A percentile compares a stretch with the other conserved stretches of the same genome.
phyloP scores from a whole-genome alignment of 2,329 filamentous ascomycete species.

The Cladophialophora bantiana region DNA sequence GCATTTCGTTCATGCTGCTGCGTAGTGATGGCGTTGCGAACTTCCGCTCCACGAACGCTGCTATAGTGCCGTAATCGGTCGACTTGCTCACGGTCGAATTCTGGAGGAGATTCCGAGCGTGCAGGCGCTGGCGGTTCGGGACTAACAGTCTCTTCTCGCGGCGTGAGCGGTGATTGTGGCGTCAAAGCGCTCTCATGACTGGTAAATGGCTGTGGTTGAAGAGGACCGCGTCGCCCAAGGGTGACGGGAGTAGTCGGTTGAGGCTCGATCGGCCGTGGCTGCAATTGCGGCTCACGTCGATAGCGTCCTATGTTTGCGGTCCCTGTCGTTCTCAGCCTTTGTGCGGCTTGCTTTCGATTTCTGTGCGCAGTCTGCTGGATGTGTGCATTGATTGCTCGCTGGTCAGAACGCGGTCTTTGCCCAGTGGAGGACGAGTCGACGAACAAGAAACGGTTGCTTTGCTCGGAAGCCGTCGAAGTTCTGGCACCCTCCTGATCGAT shows the following conservation, averaged over 20 bases:
- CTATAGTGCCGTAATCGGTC: slow-evolving; percentile 25
- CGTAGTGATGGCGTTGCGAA: slow-evolving; percentile 18
- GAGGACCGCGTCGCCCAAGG: background rate
- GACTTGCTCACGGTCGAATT: slow-evolving; percentile 14
- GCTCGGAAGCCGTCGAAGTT: slow-evolving; percentile 14
- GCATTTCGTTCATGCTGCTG: slow-evolving; percentile 12
- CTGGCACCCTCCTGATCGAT: slow-evolving; percentile 24
- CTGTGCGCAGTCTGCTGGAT: slow-evolving; percentile 28
- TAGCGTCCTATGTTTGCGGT: slow-evolving; percentile 25
- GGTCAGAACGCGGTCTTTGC: slow-evolving; percentile 28
- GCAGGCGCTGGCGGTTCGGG: background rate
- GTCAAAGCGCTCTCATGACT: background rate
- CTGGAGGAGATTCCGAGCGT: background rate
- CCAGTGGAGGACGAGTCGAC: slow-evolving; percentile 28
- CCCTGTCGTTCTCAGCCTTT: slow-evolving; percentile 17
- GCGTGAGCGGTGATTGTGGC: slow-evolving; percentile 1
- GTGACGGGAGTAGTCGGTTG: background rate
- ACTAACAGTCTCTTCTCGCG: background rate
- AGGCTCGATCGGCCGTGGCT: slow-evolving; percentile 25
- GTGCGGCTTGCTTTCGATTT: slow-evolving; percentile 23
- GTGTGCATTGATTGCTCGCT: slow-evolving; percentile 30
- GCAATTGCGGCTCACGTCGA: slow-evolving; percentile 21
- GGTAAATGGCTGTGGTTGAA: background rate
- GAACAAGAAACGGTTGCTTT: slow-evolving; percentile 27
- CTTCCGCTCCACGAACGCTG: slow-evolving; percentile 22